Conservation (phyloP, 192 early-diverging fungal genomes). For the Umbelopsis ramanniana region DNA sequence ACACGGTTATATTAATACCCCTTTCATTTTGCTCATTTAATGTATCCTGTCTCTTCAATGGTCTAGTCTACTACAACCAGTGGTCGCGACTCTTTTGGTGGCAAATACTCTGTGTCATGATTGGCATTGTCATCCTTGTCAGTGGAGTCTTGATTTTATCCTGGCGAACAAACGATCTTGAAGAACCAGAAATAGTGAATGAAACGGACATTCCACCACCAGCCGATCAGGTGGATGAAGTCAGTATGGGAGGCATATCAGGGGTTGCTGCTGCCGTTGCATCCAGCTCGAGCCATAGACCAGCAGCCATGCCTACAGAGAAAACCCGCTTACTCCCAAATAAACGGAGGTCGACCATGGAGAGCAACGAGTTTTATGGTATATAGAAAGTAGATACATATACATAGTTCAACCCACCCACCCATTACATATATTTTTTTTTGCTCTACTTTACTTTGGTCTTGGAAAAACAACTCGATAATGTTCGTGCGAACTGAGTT, state of each 20-base stretch:
- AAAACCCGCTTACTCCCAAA: slow-evolving; percentile 14
- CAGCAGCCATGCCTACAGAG: not conserved
- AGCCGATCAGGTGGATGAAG: slow-evolving; percentile 17
- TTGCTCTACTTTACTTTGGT: no score
- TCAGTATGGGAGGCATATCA: slow-evolving; percentile 18
- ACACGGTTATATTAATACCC: slow-evolving; percentile 75
- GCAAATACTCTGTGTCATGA: slow-evolving; percentile 67
- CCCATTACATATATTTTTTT: no score
- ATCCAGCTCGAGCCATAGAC: not conserved
- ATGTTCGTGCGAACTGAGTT: no score
- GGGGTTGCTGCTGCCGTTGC: not conserved
- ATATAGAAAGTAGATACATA: slow-evolving; percentile 6
- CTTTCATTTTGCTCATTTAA: slow-evolving; percentile 79
- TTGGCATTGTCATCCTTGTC: slow-evolving; percentile 67
- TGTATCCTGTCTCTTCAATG: slow-evolving; percentile 74
- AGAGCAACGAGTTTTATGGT: slow-evolving; percentile 14
- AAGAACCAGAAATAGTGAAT: slow-evolving; percentile 26
- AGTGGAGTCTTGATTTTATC: slow-evolving; percentile 71
- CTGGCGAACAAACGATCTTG: slow-evolving; percentile 42
- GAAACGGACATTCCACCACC: not conserved
- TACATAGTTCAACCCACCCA: no score
- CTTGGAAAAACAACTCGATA: no score
- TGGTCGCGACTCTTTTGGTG: slow-evolving; percentile 59
- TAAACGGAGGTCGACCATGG: slow-evolving; percentile 3
- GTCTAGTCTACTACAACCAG: slow-evolving; percentile 82